A percentile compares a stretch with the other conserved stretches of the same genome.
Evolutionary conservation across 2,329 filamentous ascomycete genomes (phyloP).

Genomic region (Fusarium sp.): DNA sequence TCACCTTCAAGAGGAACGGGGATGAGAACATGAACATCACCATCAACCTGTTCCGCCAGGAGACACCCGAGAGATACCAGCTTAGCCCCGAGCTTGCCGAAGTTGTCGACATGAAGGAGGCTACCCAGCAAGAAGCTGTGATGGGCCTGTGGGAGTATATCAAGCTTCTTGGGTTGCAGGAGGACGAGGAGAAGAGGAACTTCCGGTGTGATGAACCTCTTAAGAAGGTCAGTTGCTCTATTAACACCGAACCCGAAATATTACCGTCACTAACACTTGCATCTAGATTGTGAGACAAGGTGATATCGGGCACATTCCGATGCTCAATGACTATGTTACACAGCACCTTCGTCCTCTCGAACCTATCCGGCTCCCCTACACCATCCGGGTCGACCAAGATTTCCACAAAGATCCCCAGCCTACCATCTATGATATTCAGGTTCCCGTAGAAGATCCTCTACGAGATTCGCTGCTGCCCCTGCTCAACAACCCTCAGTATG

Average conservation of each 20-base stretch:
- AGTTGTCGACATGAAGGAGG: conserved; percentile 86
- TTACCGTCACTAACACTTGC: conserved; percentile 35
- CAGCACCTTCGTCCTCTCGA: conserved; percentile 83
- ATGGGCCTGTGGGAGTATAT: conserved; percentile 98
- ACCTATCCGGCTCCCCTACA: conserved; percentile 88
- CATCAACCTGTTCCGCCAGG: conserved; percentile 86
- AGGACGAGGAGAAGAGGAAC: conserved; percentile 93
- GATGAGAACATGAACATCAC: conserved; percentile 94
- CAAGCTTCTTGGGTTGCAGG: conserved; percentile 84
- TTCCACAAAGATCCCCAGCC: conserved; percentile 81
- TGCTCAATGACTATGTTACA: conserved; percentile 83
- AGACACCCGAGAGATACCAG: conserved; percentile 85
- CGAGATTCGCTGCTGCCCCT: conserved; percentile 74
- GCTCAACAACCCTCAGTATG: conserved; percentile 76
- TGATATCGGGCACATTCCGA: conserved; percentile 86
- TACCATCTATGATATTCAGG: conserved; percentile 90
- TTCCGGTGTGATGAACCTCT: conserved; percentile 91
- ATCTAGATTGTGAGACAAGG: conserved; percentile 76
- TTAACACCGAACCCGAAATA: neutral
- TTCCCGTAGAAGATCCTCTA: conserved; percentile 86
- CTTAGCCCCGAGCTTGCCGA: conserved; percentile 84
- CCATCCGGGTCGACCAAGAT: conserved; percentile 89
- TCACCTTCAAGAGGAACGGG: conserved; percentile 90
- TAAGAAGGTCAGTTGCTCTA: conserved; percentile 70
- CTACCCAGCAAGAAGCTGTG: conserved; percentile 87